Base-by-base conservation (phyloP, 2,329 filamentous ascomycete species). In the Aspergillus piperis region DNA sequence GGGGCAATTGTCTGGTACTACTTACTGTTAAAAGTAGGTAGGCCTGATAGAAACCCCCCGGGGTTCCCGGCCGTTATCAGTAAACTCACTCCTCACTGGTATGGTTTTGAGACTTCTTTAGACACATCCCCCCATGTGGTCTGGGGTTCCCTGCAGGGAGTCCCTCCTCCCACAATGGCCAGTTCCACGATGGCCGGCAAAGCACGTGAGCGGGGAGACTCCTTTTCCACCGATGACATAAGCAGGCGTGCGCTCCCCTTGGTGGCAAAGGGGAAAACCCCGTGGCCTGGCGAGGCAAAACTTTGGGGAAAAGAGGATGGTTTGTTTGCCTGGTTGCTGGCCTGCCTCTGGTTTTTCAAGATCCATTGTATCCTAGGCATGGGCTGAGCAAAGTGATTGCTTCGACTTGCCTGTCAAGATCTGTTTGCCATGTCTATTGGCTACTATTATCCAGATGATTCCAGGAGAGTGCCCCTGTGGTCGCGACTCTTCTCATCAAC, bases 361-460 rank as follows among this genome's bases (percentile, higher is more conserved):
- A 25, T 38, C n/a, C 7, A 15, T 13, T 42, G 7, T 6, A 32
- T 57, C 53, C 55, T 48, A 64, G 65, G 62, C 59, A 68, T 65
- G 64, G 59, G 42, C 58, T 56, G 54, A 57, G 41, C 41, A 13
- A 15, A 13, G 50, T 58, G 48, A 52, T 51, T 57, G 21, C 54
- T 13, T 39, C 53, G 25, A 53, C 55, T 59, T 54, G 62, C 39
- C 53, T 59, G 61, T 63, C 62, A 62, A 48, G 56, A 58, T 52
- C 25, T 48, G 48, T 59, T 58, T 62, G 64, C 57, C 58, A 78
- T 78, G 76, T 71, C 75, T 58, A 65, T 71, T 48, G 75, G 73
- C 60, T 69, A 77, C 48, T 69, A 77, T 23, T 72, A 77, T 59
- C 75, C 76, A 15, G 75, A 78, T 61, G 76, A 77, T 64, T 78